A percentile compares a stretch with the other conserved stretches of the same genome.
Evolutionary conservation across 257 asterid genomes (phyloP).

Genomic region (Solanum etuberosum): DNA sequence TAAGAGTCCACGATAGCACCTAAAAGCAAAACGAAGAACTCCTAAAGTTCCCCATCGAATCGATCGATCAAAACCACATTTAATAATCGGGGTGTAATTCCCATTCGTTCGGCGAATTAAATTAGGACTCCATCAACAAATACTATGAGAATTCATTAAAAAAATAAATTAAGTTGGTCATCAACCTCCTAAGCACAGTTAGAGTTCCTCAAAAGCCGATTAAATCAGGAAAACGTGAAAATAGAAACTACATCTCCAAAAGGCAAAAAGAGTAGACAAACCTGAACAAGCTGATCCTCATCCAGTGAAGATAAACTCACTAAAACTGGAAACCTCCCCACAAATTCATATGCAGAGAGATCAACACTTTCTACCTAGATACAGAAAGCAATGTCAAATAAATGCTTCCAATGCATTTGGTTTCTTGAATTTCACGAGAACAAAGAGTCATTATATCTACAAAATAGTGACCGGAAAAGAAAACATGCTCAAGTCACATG

Average conservation of each 20-base stretch:
- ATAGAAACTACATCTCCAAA: not conserved
- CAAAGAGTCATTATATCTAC: too few relatives aligned
- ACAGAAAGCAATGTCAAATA: not conserved
- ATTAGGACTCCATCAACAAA: not conserved
- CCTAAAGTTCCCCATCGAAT: not conserved
- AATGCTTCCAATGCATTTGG: not conserved
- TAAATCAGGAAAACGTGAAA: not conserved
- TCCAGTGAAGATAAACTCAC: slow-evolving; percentile 38
- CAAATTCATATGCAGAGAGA: slow-evolving; percentile 82
- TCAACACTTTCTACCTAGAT: not conserved
- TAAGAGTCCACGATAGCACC: too few relatives aligned
- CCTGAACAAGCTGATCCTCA: slow-evolving; percentile 93
- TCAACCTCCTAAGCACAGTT: not conserved
- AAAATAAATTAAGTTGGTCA: not conserved
- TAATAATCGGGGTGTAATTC: not conserved
- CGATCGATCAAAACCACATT: not conserved
- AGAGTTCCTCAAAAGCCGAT: not conserved
- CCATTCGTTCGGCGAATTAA: not conserved
- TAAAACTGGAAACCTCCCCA: slow-evolving; percentile 59
- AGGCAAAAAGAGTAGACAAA: slow-evolving; percentile 14
- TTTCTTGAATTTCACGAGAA: not conserved
- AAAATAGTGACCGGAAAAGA: too few relatives aligned
- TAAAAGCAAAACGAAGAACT: not conserved
- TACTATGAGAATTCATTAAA: not conserved
- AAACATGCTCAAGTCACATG: too few relatives aligned